Evolutionary conservation across 1,284 basidiomycete genomes (phyloP), one percentile per base, ranked within the genome.

Genomic region (Stereum hirsutum): DNA sequence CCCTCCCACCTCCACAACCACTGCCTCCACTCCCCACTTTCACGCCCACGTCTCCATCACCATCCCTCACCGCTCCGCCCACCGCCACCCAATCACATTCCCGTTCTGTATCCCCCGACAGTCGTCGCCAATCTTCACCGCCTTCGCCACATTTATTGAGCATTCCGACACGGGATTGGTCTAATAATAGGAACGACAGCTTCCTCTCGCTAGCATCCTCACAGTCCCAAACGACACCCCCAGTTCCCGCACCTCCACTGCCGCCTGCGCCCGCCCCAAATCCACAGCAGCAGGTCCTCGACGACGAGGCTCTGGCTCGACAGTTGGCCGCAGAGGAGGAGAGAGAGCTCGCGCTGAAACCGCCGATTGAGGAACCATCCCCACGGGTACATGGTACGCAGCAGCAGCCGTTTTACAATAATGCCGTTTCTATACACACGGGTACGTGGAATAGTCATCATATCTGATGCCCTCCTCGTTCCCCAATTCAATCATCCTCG

Each of bases 251-350:
- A n/a, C n/a, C n/a, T n/a, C n/a, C n/a, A n/a, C n/a, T n/a, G n/a
- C n/a, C n/a, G n/a, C n/a, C n/a, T n/a, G n/a, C n/a, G n/a, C n/a
- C n/a, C n/a, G 21, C 15, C 24, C 12, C 36, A 47, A 28, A 19
- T 39, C n/a, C n/a, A n/a, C n/a, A n/a, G n/a, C n/a, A n/a, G 33
- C 62, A 64, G 21, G 54, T 66, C n/a, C 40, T 51, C 41, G 62
- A 59, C 41, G 66, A 69, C 43, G 68, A 64, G 41, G 58, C 52
- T 5, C 41, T 61, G 19, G 61, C 61, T n/a, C 52, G 58, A 11
- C 54, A 52, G 30, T 46, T 66, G 19, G 57, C 58, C 15, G 58
- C 60, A 34, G 62, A 65, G 41, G 56, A 60, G 34, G 48, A 51
- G 25, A 24, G 31, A 23, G 36, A 31, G 11, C n/a, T 20, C 37